Evolutionary conservation across 805 yeast genomes (phyloP).

Genomic region (Lachancea nothofagi): DNA sequence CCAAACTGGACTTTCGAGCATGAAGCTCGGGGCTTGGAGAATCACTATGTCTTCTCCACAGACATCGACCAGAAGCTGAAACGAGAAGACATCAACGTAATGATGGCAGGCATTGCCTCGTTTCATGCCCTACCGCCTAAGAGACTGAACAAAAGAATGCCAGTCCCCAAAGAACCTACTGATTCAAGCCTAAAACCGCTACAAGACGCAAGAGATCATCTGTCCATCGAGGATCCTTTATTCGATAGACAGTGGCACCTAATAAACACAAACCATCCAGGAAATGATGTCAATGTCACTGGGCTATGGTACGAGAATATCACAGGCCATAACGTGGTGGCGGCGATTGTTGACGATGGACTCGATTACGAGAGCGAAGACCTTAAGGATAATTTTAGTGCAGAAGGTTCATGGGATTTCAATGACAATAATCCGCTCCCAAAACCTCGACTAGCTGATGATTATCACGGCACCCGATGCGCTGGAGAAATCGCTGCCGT

Average conservation of each 20-base stretch:
- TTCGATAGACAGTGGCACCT: conserved; percentile 88
- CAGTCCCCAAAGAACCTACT: conserved; percentile 41
- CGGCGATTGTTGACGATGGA: conserved; percentile 94
- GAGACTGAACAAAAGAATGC: conserved; percentile 49
- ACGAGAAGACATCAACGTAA: conserved; percentile 3
- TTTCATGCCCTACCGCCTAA: conserved; percentile 53
- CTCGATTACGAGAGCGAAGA: conserved; percentile 77
- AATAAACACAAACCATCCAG: conserved; percentile 64
- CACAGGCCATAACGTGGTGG: conserved; percentile 76
- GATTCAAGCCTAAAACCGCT: conserved; percentile 51
- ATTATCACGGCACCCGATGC: conserved; percentile 94
- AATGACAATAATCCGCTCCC: conserved; percentile 74
- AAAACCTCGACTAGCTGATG: conserved; percentile 72
- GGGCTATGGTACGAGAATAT: conserved; percentile 79
- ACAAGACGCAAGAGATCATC: conserved; percentile 42
- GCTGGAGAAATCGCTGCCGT: conserved; percentile 96
- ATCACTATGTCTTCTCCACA: conserved; percentile 65
- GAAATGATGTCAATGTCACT: conserved; percentile 80
- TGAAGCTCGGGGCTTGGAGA: conserved; percentile 51
- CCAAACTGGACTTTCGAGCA: conserved; percentile 58
- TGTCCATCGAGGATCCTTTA: conserved; percentile 75
- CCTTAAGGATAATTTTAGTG: conserved; percentile 59
- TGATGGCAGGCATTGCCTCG: conserved; percentile 29
- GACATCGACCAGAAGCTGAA: conserved; percentile 10
- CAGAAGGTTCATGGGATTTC: conserved; percentile 89